phyloP scores from a whole-genome alignment of 2,329 filamentous ascomycete species.

The Clarireedia paspali region DNA sequence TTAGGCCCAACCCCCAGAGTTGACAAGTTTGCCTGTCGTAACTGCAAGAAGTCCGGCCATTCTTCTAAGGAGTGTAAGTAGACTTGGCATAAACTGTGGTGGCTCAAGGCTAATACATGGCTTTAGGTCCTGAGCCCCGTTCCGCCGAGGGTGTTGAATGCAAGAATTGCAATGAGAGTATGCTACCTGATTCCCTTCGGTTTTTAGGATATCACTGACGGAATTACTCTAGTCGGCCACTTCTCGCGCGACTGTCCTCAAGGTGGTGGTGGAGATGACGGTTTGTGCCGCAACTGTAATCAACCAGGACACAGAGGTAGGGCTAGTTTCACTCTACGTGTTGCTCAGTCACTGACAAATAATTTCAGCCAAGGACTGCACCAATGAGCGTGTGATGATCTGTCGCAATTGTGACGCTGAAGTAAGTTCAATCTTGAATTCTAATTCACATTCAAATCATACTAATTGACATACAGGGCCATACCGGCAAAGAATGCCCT shows the following conservation, averaged over 20 bases:
- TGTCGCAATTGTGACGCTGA: conserved; percentile 55
- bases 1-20: conserved; percentile 49
- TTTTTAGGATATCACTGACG: background rate
- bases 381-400: conserved; percentile 10
- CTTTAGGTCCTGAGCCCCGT: conserved; percentile 43
- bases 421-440: conserved; percentile 2
- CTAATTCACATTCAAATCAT: background rate
- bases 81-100: background rate
- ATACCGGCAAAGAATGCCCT: conserved; percentile 50
- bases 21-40: conserved; percentile 60
- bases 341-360: background rate
- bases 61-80: conserved; percentile 27
- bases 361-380: conserved; percentile 40
- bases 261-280: conserved; percentile 44
- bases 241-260: conserved; percentile 57
- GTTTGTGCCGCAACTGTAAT: conserved; percentile 55
- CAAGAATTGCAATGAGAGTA: conserved; percentile 30
- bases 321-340: background rate
- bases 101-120: background rate
- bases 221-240: conserved; percentile 44
- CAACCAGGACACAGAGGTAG: conserved; percentile 49
- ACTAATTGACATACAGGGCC: conserved; percentile 34
- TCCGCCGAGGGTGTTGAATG: conserved; percentile 39
- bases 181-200: background rate
- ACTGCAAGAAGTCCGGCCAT: conserved; percentile 46